Evolutionary conservation across 106 monocot genomes (phyloP).

Genomic region (Acorus gramineus): DNA sequence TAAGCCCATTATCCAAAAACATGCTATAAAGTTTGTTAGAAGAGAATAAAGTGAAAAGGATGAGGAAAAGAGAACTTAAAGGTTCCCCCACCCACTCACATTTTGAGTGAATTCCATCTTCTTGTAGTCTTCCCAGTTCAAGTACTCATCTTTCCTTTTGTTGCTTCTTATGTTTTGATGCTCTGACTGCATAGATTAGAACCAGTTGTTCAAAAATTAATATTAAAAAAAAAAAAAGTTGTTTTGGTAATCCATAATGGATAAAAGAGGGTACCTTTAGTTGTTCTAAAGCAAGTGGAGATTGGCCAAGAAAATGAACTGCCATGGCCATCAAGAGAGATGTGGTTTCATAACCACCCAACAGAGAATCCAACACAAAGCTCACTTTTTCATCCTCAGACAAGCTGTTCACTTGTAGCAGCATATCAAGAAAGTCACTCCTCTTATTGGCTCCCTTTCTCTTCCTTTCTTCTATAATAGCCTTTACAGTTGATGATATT

Average conservation of each 20-base stretch:
- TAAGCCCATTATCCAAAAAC: too few relatives aligned
- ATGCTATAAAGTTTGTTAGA: too few relatives aligned
- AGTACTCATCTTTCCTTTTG: not conserved
- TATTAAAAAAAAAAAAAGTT: too few relatives aligned
- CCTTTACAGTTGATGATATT: slow-evolving; percentile 52
- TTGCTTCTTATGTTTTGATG: slow-evolving; percentile 2
- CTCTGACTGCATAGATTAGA: too few relatives aligned
- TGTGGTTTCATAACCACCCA: too few relatives aligned
- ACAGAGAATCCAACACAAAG: slow-evolving; percentile 50
- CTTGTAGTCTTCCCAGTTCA: slow-evolving; percentile 15
- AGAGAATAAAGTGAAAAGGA: too few relatives aligned
- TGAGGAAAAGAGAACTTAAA: not conserved
- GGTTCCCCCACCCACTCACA: slow-evolving; percentile 1
- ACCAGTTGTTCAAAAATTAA: too few relatives aligned
- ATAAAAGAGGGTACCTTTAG: too few relatives aligned
- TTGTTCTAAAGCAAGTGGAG: too few relatives aligned
- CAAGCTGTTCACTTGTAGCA: slow-evolving; percentile 33
- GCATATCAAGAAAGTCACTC: slow-evolving; percentile 65
- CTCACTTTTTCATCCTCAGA: slow-evolving; percentile 81
- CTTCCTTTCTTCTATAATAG: slow-evolving; percentile 57
- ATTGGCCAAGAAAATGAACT: too few relatives aligned
- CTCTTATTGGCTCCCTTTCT: slow-evolving; percentile 16
- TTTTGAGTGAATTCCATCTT: slow-evolving; percentile 10
- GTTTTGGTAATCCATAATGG: too few relatives aligned
- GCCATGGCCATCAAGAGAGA: too few relatives aligned